phyloP scores from a whole-genome alignment of 768 basidiomycete genomes.

The Mycena rebaudengoi region DNA sequence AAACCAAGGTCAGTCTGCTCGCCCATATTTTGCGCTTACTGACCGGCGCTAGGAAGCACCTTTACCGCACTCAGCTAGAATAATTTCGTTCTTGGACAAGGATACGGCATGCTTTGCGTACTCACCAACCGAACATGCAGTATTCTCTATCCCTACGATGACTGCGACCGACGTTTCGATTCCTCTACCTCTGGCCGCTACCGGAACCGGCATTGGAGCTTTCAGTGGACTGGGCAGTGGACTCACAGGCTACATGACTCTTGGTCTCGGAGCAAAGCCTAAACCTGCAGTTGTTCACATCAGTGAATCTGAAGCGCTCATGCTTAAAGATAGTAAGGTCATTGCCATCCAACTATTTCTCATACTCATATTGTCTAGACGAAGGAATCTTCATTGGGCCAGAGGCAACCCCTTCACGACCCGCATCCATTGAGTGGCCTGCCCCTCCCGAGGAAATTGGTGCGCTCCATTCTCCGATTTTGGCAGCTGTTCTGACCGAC shows the following conservation, averaged over 20 bases:
- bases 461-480: constrained; percentile 39
- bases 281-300: constrained; percentile 70
- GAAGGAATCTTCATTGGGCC: constrained; percentile 71
- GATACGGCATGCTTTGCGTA: constrained; percentile 79
- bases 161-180: constrained; percentile 63
- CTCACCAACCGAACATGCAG: constrained; percentile 77
- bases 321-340: constrained; percentile 81
- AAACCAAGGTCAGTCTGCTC: constrained; percentile 61
- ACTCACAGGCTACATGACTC: constrained; percentile 85
- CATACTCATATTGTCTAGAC: constrained; percentile 48
- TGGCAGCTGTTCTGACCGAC: neutral
- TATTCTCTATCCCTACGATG: constrained; percentile 73
- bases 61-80: constrained; percentile 91
- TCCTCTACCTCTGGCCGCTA: constrained; percentile 52
- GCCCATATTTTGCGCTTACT: neutral
- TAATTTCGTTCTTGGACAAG: constrained; percentile 75
- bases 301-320: constrained; percentile 68
- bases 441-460: constrained; percentile 85
- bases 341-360: neutral
- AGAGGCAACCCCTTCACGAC: constrained; percentile 63
- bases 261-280: constrained; percentile 78
- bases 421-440: constrained; percentile 71
- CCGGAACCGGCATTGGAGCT: constrained; percentile 70
- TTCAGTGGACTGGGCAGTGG: constrained; percentile 82
- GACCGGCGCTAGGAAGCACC: constrained; percentile 68